These are phyloP conservation scores for Scalesia atractyloides DNA, from an alignment of 129 eudicot species.

Conservation along the genomic window DNA sequence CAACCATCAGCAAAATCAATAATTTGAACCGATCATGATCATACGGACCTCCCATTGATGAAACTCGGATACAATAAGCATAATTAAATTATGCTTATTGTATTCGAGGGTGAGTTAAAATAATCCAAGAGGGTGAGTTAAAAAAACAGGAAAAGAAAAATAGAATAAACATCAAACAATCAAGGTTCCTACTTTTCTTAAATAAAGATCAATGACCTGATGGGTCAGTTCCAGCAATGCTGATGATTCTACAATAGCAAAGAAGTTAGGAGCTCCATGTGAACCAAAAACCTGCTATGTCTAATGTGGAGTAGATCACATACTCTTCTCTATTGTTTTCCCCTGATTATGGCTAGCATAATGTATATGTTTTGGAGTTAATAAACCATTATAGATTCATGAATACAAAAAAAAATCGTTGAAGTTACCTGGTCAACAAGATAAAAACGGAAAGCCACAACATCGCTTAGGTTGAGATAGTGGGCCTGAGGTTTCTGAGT, in stretches of 20 bases:
- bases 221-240: conserved; percentile 37
- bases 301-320: conserved; percentile 43
- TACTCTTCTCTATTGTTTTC: conserved; percentile 52
- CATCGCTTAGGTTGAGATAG: conserved; percentile 6
- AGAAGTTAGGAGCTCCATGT: too few relatives aligned
- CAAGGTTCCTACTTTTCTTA: too few relatives aligned
- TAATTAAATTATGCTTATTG: too few relatives aligned
- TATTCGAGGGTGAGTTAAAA: too few relatives aligned
- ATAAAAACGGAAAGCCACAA: conserved; percentile 13
- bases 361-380: neutral
- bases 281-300: conserved; percentile 39
- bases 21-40: too few relatives aligned
- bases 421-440: conserved; percentile 51
- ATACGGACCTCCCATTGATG: too few relatives aligned
- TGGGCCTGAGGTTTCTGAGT: conserved; percentile 37
- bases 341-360: conserved; percentile 36
- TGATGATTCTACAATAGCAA: conserved; percentile 96
- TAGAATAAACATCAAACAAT: too few relatives aligned
- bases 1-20: too few relatives aligned
- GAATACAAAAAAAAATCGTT: neutral
- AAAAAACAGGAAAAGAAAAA: too few relatives aligned
- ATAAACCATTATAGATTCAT: neutral
- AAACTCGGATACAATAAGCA: too few relatives aligned
- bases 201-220: too few relatives aligned
- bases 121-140: too few relatives aligned